Conservation (phyloP, 2,329 filamentous ascomycete genomes). For the Trichoderma sp. region DNA sequence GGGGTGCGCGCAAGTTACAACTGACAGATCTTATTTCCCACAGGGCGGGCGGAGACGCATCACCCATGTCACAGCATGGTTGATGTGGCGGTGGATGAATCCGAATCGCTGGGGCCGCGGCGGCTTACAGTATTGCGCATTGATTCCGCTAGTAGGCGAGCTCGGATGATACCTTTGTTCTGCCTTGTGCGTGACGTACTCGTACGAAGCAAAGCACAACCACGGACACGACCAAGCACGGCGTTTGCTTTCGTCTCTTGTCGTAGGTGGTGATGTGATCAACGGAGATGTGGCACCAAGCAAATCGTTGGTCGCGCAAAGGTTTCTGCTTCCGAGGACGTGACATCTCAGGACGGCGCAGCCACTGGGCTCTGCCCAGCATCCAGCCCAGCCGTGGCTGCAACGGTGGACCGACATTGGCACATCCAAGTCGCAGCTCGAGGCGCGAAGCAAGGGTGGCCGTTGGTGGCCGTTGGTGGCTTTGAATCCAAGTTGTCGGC, state of each 20-base stretch:
- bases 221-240: neutral
- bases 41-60: constrained; percentile 31
- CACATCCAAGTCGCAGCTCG: constrained; percentile 12
- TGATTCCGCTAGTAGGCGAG: constrained; percentile 24
- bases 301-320: constrained; percentile 7
- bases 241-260: no score
- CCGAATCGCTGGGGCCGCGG: constrained; percentile 37
- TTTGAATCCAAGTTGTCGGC: constrained; percentile 2
- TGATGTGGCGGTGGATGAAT: constrained; percentile 34
- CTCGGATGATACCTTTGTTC: constrained; percentile 10
- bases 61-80: constrained; percentile 28
- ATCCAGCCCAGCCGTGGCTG: neutral
- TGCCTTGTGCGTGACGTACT: neutral
- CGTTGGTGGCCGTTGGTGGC: constrained; percentile 25
- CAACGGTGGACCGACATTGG: constrained; percentile 8
- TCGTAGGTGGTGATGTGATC: neutral
- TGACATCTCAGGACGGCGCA: neutral
- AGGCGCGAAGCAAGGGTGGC: constrained; percentile 21
- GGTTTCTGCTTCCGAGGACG: constrained; percentile 11
- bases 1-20: constrained; percentile 30
- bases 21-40: constrained; percentile 37
- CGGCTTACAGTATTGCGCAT: constrained; percentile 24
- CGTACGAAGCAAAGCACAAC: neutral
- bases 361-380: neutral
- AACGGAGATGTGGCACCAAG: neutral